These are phyloP conservation scores for Sisymbrium irio DNA, from an alignment of 345 rosid species.

Conservation along the genomic window DNA sequence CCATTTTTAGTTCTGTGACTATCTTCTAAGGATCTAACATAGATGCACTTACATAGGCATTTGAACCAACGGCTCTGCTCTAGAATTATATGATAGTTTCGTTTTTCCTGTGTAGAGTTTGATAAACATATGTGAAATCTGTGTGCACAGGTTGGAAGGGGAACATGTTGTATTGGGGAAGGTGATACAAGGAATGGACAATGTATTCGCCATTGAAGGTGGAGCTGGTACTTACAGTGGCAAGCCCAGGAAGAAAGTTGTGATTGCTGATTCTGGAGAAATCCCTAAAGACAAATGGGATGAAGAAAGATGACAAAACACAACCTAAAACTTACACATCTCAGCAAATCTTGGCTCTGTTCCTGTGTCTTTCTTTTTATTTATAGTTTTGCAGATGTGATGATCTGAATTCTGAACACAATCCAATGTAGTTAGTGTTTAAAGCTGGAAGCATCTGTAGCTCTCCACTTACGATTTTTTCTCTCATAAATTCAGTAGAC, in stretches of 20 bases:
- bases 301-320: slow-evolving; percentile 53
- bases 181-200: slow-evolving; percentile 95
- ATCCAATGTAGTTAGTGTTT: slow-evolving; percentile 27
- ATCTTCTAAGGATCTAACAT: background rate
- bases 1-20: background rate
- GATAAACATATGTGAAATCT: background rate
- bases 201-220: slow-evolving; percentile 82
- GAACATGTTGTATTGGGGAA: slow-evolving; percentile 94
- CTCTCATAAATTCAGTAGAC: background rate
- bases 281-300: slow-evolving; percentile 88
- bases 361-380: slow-evolving; percentile 5
- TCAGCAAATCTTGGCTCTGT: slow-evolving; percentile 14
- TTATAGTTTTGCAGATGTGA: slow-evolving; percentile 15
- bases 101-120: background rate
- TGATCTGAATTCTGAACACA: slow-evolving; percentile 17
- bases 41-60: background rate
- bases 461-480: background rate
- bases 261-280: slow-evolving; percentile 80
- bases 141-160: slow-evolving; percentile 75
- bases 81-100: background rate
- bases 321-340: background rate
- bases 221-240: slow-evolving; percentile 97
- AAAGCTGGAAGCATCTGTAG: slow-evolving; percentile 15
- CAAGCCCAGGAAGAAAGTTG: slow-evolving; percentile 88
- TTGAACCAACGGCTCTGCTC: background rate